Evolutionary conservation across 164 flowering plant genomes (phyloP).

Genomic region (Echeveria elegans): DNA sequence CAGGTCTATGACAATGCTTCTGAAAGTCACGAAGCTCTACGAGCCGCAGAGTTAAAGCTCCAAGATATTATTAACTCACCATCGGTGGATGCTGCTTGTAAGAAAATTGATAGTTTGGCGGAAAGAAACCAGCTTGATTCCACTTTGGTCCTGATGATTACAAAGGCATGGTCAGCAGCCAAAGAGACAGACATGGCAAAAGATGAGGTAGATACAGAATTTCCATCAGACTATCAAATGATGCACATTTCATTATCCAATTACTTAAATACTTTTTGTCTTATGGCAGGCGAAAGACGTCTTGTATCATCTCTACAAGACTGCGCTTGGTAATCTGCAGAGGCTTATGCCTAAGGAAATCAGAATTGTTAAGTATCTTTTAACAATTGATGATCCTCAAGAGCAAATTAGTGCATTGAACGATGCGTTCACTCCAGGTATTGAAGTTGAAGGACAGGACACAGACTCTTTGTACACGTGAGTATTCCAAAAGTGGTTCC

Average conservation of each 20-base stretch:
- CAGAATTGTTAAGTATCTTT: slow-evolving; percentile 74
- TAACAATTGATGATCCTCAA: slow-evolving; percentile 73
- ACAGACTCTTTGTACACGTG: slow-evolving; percentile 77
- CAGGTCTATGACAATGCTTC: slow-evolving; percentile 68
- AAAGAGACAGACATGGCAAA: slow-evolving; percentile 69
- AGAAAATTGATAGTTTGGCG: slow-evolving; percentile 74
- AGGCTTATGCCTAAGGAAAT: slow-evolving; percentile 79
- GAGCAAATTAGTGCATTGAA: slow-evolving; percentile 41
- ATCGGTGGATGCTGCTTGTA: slow-evolving; percentile 63
- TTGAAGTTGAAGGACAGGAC: slow-evolving; percentile 69
- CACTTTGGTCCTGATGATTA: slow-evolving; percentile 60
- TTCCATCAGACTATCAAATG: neutral
- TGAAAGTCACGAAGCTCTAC: slow-evolving; percentile 59
- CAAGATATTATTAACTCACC: slow-evolving; percentile 86
- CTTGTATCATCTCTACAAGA: slow-evolving; percentile 61
- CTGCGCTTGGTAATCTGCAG: slow-evolving; percentile 60
- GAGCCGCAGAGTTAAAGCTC: slow-evolving; percentile 78
- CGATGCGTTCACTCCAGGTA: slow-evolving; percentile 92
- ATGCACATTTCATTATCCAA: neutral
- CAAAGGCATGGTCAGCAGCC: slow-evolving; percentile 91
- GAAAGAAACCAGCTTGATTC: slow-evolving; percentile 81
- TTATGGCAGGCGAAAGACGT: slow-evolving; percentile 66
- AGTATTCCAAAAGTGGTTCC: slow-evolving; percentile 15
- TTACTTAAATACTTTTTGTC: neutral
- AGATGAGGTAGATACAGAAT: slow-evolving; percentile 52